Base-by-base conservation (phyloP, 2,329 filamentous ascomycete species). In the Penicillium sp. region DNA sequence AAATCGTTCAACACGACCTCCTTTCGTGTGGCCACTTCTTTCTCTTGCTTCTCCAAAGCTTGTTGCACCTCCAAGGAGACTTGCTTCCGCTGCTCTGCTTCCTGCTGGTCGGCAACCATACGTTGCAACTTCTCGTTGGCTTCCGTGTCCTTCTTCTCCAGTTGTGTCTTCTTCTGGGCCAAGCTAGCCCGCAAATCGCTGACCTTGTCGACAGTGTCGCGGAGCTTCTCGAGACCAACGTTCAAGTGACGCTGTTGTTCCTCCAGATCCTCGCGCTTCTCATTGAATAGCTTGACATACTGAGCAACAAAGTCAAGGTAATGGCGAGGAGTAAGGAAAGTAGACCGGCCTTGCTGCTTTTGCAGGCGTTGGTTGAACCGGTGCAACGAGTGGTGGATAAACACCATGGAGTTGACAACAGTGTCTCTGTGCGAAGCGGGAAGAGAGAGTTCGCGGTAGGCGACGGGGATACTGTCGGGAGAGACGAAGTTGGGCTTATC, bases 191-290 rank as follows among this genome's bases (percentile, higher is more conserved):
- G 89, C 62, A 99, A 84, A 77, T 98, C 94, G 64, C 92, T 89
- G 59, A 99, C 95, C 82, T 99, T 98, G 78, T 97, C 93, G 24
- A 98, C 93, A 2, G 95, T 99, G 79, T 98, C 95, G 69, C 92
- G 88, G 30, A 99, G 84, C 78, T 99, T 99, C 82, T 99, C 95
- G 1, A 99, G 86, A 84, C 95, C 96, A 60, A 98, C 93, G 72
- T 99, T 99, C 65, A 99, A 84, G 85, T 99, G 95, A 33, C 95
- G 91, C 76, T 99, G 95, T 78, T 99, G 95, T 76, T 99, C 95
- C 78, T 99, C 95, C 1, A 99, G 86, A 74, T 99, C 95, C 77
- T 98, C 95, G 12, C 96, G 91, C 83, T 99, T 99, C 79, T 99
- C 95, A 65, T 93, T 96, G 81, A 98, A 98, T 7, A 99, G 84